Evolutionary conservation across 768 basidiomycete genomes (phyloP).

Genomic region (Mycena metata): DNA sequence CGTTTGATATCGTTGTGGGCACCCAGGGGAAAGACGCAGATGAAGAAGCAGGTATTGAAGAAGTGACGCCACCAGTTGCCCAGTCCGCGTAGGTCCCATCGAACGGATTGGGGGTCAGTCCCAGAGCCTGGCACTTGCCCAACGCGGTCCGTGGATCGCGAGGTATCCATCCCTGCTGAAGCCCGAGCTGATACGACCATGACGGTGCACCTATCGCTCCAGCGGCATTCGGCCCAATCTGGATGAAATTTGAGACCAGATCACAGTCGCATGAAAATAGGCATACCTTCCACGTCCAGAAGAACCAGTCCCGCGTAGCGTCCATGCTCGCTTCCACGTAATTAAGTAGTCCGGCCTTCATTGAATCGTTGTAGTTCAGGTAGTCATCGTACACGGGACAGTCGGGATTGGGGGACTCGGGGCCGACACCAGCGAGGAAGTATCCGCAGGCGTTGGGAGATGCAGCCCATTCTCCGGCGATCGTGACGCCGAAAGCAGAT

Average conservation of each 20-base stretch:
- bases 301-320: slow-evolving; percentile 58
- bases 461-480: slow-evolving; percentile 83
- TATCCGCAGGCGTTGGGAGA: slow-evolving; percentile 75
- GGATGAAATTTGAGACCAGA: slow-evolving; percentile 64
- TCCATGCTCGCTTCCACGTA: slow-evolving; percentile 70
- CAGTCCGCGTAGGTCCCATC: slow-evolving; percentile 67
- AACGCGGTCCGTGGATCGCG: slow-evolving; percentile 72
- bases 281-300: slow-evolving; percentile 66
- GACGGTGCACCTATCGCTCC: slow-evolving; percentile 57
- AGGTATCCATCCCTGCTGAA: slow-evolving; percentile 85
- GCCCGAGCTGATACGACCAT: slow-evolving; percentile 66
- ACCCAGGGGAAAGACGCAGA: slow-evolving; percentile 66
- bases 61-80: slow-evolving; percentile 75
- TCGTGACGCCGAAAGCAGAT: slow-evolving; percentile 72
- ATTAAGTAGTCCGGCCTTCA: slow-evolving; percentile 57
- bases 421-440: slow-evolving; percentile 43
- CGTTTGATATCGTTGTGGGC: slow-evolving; percentile 61
- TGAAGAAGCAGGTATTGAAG: slow-evolving; percentile 65
- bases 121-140: slow-evolving; percentile 76
- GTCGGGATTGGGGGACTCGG: slow-evolving; percentile 44
- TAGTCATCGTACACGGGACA: slow-evolving; percentile 63
- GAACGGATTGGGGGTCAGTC: slow-evolving; percentile 54
- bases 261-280: background rate
- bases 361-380: slow-evolving; percentile 62
- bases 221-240: slow-evolving; percentile 62